Evolutionary conservation across 768 basidiomycete genomes (phyloP).

Genomic region (Wakefieldia striispora): DNA sequence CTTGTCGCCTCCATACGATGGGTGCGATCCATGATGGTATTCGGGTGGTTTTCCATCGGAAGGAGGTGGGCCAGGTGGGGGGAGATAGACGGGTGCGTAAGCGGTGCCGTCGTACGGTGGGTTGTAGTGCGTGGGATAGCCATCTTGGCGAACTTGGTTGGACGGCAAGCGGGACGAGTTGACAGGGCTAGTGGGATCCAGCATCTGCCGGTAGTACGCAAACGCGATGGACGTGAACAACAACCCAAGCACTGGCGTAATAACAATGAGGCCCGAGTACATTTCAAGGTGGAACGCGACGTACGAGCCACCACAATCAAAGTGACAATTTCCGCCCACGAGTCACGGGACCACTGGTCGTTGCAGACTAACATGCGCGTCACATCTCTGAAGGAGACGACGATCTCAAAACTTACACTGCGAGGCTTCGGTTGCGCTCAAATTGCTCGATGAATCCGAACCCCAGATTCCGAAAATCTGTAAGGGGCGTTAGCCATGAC

Average conservation of each 20-base stretch:
- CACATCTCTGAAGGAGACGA: slow-evolving; percentile 1
- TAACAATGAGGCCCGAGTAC: neutral
- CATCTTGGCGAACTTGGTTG: slow-evolving; percentile 36
- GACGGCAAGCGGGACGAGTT: slow-evolving; percentile 48
- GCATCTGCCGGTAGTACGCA: slow-evolving; percentile 70
- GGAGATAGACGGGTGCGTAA: slow-evolving; percentile 40
- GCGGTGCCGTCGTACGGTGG: slow-evolving; percentile 47
- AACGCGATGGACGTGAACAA: slow-evolving; percentile 69
- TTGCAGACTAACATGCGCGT: slow-evolving; percentile 53
- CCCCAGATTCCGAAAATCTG: slow-evolving; percentile 57
- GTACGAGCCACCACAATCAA: slow-evolving; percentile 59
- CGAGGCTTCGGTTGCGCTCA: slow-evolving; percentile 40
- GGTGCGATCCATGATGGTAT: slow-evolving; percentile 41
- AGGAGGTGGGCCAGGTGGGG: slow-evolving; percentile 53
- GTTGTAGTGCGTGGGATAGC: slow-evolving; percentile 53
- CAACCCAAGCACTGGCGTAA: slow-evolving; percentile 47
- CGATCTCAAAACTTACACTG: slow-evolving; percentile 40
- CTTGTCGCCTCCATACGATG: slow-evolving; percentile 25
- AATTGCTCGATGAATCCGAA: slow-evolving; percentile 30
- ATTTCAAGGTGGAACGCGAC: slow-evolving; percentile 15
- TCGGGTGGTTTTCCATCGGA: slow-evolving; percentile 48
- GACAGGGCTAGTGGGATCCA: slow-evolving; percentile 60
- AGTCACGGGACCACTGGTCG: slow-evolving; percentile 56
- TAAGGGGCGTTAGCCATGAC: slow-evolving; percentile 13
- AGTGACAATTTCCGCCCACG: slow-evolving; percentile 65